Base-by-base conservation (phyloP, 257 asterid genomes). In the Nemophila menziesii region DNA sequence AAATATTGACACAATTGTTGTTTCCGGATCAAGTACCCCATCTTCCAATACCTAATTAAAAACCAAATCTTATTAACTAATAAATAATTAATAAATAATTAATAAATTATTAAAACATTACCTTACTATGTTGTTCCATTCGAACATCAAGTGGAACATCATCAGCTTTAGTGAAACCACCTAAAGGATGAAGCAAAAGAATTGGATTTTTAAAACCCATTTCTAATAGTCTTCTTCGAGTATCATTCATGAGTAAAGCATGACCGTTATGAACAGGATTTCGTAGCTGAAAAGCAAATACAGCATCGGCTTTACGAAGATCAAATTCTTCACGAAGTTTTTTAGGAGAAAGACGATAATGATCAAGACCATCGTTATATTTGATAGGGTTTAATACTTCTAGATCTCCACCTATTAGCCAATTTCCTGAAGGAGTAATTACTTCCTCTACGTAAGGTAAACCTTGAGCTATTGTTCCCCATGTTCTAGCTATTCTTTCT, bases 401-500 rank as follows among this genome's bases (percentile, higher is more conserved):
- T 27, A 48, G 43, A 18, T 48, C 54, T 11, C 54, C 54, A 16
- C 54, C 54, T 2, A 48, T 33, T 9, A 48, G 33, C 54, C 54
- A 48, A 37, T 48, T 36, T 20, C 54, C 54, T 8, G 54, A 26
- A 17, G 21, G 21, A 37, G 54, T 19, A 13, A 48, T 48, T 10
- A 37, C 43, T 22, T 48, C 29, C 17, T 48, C 54, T 5, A 19
- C 57, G 18, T 52, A 54, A 36, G 52, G 60, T 23, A 54, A 20
- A 12, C 61, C 61, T 17, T 45, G 47, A 1, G 54, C 61, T 36
- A 47, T 55, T 14, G 53, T 55, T 5, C 61, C 61, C 61, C 61
- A 55, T 18, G 61, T 55, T 38, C 61, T 37, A 20, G 54, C 61
- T 8, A 55, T 45, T 55, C 61, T 46, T 24, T 55, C 61, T 55